phyloP scores from a whole-genome alignment of 1,284 basidiomycete genomes.

The Golubevia sp. region DNA sequence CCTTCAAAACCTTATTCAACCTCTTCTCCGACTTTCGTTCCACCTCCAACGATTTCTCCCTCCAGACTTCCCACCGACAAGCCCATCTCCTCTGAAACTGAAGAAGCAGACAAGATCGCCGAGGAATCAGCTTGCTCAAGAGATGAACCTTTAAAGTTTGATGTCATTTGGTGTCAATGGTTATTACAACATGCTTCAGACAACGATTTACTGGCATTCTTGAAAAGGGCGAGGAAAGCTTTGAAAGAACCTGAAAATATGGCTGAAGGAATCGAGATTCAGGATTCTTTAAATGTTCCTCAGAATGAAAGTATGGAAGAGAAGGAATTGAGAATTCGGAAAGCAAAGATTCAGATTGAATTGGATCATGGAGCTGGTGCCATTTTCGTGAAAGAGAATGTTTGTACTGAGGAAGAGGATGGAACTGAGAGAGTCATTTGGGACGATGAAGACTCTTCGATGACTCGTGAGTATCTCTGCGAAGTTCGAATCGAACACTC shows the following conservation, averaged over 20 bases:
- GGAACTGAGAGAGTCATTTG: conserved; percentile 51
- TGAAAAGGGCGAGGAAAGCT: conserved; percentile 31
- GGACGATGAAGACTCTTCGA: conserved; percentile 57
- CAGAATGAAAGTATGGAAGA: neutral
- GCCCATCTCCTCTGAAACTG: neutral
- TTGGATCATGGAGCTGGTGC: conserved; percentile 19
- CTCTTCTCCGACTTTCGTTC: neutral
- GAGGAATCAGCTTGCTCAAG: conserved; percentile 5
- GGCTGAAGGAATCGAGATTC: no score
- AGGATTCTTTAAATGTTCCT: conserved; percentile 3
- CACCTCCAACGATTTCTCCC: neutral
- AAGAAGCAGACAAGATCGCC: neutral
- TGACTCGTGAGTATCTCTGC: no score
- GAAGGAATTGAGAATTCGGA: no score
- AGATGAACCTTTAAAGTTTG: conserved; percentile 34
- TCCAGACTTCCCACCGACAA: no score
- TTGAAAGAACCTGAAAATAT: conserved; percentile 19
- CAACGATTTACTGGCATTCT: conserved; percentile 46
- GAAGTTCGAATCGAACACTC: no score
- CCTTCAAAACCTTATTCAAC: conserved; percentile 29
- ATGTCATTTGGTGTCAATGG: conserved; percentile 58
- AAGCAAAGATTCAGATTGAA: no score
- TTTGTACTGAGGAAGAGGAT: conserved; percentile 46
- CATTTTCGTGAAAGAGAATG: conserved; percentile 59
- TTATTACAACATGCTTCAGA: conserved; percentile 58